Evolutionary conservation across 2,329 filamentous ascomycete genomes (phyloP), one percentile per base, ranked within the genome.

Genomic region (Colletotrichum costaricense): DNA sequence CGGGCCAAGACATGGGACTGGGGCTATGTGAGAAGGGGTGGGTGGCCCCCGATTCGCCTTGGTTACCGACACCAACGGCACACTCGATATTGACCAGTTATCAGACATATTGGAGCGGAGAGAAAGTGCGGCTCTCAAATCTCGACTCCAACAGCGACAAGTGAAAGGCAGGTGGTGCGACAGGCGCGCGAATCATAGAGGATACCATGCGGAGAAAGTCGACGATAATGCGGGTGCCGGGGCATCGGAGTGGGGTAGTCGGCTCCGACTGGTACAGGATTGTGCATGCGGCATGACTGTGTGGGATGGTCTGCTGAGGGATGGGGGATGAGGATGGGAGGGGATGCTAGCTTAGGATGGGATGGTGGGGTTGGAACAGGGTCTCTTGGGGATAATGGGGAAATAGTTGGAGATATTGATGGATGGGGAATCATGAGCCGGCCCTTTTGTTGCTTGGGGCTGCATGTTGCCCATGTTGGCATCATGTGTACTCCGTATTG

Each of bases 181-280:
- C 67, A 73, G 67, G 67, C 71, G 71, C 71, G 42, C 71, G 71
- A 73, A 73, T 73, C 71, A 73, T 57, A 24, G 46, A 57, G 26
- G 49, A 54, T 73, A 66, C 12, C 46, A 71, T 57, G 62, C 56
- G 71, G 62, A 71, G 67, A 60, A 57, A 49, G 71, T 30, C 46
- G 59, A 73, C 62, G 57, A 70, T 60, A 57, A 70, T 38, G 60
- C 59, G 60, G 56, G 55, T 64, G 56, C 57, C 35, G 55, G 60
- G 67, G 35, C n/a, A 49, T 71, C 71, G 49, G 30, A 16, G 71
- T 66, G 71, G 71, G 60, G 67, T 54, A 62, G 49, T 62, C 67
- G 46, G 67, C 62, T 63, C 60, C 56, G 67, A 46, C 49, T 57
- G 56, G 30, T 26, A 62, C 12, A 56, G 55, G 63, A 67, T 49